Evolutionary conservation across 2,329 filamentous ascomycete species (phyloP), one percentile per base, ranked within the genome.

Genomic region (Bipolaris bicolor): DNA sequence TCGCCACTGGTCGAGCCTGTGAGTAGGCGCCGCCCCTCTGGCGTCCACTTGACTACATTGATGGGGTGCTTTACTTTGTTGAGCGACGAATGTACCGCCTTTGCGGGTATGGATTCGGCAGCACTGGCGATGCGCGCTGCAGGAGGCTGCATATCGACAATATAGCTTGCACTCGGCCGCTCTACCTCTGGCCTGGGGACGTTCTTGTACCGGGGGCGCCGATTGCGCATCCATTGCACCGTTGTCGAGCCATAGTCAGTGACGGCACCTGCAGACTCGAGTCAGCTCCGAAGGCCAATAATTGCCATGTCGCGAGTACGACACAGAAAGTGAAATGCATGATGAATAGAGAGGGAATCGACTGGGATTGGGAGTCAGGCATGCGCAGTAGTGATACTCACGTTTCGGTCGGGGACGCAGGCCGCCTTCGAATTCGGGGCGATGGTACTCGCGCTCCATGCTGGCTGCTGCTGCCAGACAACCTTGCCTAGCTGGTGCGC

Each of bases 61-160:
- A 99, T 91, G 1, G 95, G 95, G 68, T 98, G 95, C 73, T 97
- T 96, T 71, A 96, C 93, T 74, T 99, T 99, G 80, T 98, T 98
- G 6, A 98, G 85, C 0, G 95, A 98, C n/a, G 95, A 96, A 75
- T 99, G 95, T 39, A 99, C 84, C 74, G 97, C 93, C 69, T 95
- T 94, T n/a, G 91, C 90, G 11, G 95, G 94, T 44, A 99, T 90
- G 1, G 91, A 90, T 75, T 97, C 92, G 57, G 89, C 92, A 18
- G 93, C 88, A 61, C 85, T 88, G 63, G 88, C 84, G 50, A 88
- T 81, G 72, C 91, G 85, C 34, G 91, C 92, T 41, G 89, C 82
- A 1, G 95, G 94, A 2, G 94, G 93, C 22, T 96, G 83, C 86
- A 98, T 94, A 82, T 97, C 90, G 44, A 96, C 86, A 41, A 96